Evolutionary conservation across 106 monocot genomes (phyloP).

Genomic region (Iris macrosiphon): DNA sequence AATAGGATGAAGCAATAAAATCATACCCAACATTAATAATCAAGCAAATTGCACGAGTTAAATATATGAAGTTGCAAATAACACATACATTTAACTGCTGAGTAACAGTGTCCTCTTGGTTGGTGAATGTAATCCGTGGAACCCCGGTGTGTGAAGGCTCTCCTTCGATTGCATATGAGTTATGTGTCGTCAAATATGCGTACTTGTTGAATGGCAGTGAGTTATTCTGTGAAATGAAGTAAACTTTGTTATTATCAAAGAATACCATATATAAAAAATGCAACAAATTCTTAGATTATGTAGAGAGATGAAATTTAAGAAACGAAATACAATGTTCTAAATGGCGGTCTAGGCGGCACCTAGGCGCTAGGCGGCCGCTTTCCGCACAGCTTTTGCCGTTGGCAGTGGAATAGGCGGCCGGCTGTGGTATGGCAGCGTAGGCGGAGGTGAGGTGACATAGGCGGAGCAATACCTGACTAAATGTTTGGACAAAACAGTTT

Average conservation of each 20-base stretch:
- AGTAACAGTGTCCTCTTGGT: constrained; percentile 73
- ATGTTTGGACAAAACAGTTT: no score
- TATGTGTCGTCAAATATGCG: constrained; percentile 76
- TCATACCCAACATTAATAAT: no score
- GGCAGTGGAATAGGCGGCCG: no score
- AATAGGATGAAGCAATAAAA: no score
- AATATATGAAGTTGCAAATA: no score
- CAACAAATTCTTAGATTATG: neutral
- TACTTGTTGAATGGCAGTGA: constrained; percentile 78
- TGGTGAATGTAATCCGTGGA: constrained; percentile 50
- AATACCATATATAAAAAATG: neutral
- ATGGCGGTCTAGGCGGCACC: neutral
- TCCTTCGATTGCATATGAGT: constrained; percentile 55
- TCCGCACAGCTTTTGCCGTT: no score
- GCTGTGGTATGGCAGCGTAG: no score
- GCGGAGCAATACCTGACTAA: no score
- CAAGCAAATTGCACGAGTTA: no score
- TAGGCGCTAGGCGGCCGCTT: no score
- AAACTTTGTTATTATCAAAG: neutral
- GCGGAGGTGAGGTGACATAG: no score
- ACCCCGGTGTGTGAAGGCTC: constrained; percentile 62
- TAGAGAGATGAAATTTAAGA: neutral
- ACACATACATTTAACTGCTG: constrained; percentile 46
- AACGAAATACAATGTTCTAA: neutral
- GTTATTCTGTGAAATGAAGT: constrained; percentile 34